Percentiles rank a stretch among this genome's conserved stretches.
These are phyloP conservation scores for Drechmeria coniospora DNA, from an alignment of 2,329 filamentous ascomycete genomes.

Conservation along the genomic window DNA sequence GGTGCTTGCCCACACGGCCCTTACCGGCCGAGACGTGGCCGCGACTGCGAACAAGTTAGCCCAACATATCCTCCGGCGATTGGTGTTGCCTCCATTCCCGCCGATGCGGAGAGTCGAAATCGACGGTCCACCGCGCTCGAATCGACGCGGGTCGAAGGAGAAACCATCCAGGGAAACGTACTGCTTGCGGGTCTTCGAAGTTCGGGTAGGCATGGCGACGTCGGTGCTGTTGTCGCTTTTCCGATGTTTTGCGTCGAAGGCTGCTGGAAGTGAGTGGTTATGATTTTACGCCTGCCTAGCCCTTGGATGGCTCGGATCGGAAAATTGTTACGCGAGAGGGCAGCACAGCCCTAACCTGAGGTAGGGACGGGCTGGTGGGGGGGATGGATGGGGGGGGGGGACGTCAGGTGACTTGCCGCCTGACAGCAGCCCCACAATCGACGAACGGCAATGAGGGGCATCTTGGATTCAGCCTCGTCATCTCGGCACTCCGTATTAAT, in stretches of 20 bases:
- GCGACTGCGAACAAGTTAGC: conserved; percentile 43
- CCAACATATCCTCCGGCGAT: conserved; percentile 1
- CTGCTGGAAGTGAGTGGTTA: conserved; percentile 19
- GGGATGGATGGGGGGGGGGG: conserved; percentile 1
- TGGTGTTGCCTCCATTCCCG: no score
- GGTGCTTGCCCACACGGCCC: conserved; percentile 97
- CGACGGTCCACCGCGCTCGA: no score
- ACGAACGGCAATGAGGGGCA: conserved; percentile 2
- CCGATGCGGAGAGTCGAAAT: no score
- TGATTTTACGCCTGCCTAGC: conserved; percentile 21
- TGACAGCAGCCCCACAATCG: conserved; percentile 9
- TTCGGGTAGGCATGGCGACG: conserved; percentile 57
- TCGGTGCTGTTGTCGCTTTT: conserved; percentile 29
- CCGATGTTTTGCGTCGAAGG: conserved; percentile 20
- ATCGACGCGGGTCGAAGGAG: no score
- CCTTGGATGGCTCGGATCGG: conserved; percentile 11
- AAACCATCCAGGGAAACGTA: conserved; percentile 30
- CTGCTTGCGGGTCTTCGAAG: conserved; percentile 66
- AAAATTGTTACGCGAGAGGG: conserved; percentile 25
- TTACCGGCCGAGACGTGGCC: conserved; percentile 97
- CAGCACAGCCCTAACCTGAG: conserved; percentile 23
- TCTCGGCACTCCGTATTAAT: no score
- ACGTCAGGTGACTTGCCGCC: conserved; percentile 16
- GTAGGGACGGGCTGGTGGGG: conserved; percentile 2
- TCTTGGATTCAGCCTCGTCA: neutral